These are phyloP conservation scores for Ogataea chonburiensis DNA, from an alignment of 805 yeast genomes.

Conservation along the genomic window DNA sequence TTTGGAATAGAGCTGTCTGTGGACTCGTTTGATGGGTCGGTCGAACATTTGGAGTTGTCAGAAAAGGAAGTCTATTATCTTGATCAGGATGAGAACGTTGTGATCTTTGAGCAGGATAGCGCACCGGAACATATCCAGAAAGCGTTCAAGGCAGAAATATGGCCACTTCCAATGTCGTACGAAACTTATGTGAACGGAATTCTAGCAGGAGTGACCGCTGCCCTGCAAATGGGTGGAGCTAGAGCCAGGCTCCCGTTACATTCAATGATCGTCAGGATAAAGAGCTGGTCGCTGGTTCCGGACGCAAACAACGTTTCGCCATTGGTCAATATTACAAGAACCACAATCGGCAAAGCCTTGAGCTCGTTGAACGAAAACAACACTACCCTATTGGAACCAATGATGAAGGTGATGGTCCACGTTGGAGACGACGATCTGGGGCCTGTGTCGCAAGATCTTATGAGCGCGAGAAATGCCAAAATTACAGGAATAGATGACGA, in stretches of 20 bases:
- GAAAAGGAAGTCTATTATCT: constrained; percentile 41
- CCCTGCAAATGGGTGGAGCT: constrained; percentile 68
- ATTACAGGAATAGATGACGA: constrained; percentile 75
- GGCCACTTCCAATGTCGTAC: constrained; percentile 48
- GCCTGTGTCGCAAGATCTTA: constrained; percentile 77
- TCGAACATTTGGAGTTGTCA: constrained; percentile 29
- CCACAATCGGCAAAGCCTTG: constrained; percentile 42
- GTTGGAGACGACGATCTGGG: constrained; percentile 77
- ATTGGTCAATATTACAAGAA: constrained; percentile 46
- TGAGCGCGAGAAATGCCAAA: constrained; percentile 72
- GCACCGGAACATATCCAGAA: constrained; percentile 26
- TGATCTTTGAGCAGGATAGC: constrained; percentile 35
- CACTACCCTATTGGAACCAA: constrained; percentile 76
- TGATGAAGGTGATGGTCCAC: constrained; percentile 72
- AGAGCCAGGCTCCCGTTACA: constrained; percentile 56
- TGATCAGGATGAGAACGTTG: constrained; percentile 48
- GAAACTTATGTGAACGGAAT: constrained; percentile 55
- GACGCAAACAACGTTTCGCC: constrained; percentile 43
- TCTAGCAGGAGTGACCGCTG: constrained; percentile 57
- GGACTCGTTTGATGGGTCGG: constrained; percentile 35
- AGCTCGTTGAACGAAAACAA: constrained; percentile 24
- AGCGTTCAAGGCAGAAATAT: constrained; percentile 27
- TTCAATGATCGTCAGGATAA: constrained; percentile 56
- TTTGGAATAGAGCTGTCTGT: constrained; percentile 27
- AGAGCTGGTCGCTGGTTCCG: constrained; percentile 51